Conservation (phyloP, 352 stramenopile species). For the Phytopythium litorale region DNA sequence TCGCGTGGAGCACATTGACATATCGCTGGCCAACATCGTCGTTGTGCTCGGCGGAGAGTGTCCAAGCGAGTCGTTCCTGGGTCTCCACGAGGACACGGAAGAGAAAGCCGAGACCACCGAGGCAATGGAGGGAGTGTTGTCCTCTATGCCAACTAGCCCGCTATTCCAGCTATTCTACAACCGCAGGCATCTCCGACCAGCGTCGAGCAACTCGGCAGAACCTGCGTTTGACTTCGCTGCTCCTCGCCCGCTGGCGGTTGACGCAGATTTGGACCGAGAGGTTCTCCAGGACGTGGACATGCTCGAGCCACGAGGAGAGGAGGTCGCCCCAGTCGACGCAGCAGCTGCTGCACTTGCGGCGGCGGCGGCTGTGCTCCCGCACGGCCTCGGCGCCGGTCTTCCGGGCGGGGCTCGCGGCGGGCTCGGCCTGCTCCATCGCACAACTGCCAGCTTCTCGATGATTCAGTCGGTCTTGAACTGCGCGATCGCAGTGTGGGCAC, state of each 20-base stretch:
- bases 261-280: conserved; percentile 15
- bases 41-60: conserved; percentile 15
- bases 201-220: neutral
- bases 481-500: conserved; percentile 33
- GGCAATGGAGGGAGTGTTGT: neutral
- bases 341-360: conserved; percentile 1
- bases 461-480: conserved; percentile 39
- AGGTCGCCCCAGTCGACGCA: conserved; percentile 6
- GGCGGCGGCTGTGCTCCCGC: neutral
- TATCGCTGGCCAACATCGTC: conserved; percentile 55
- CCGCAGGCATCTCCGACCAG: conserved; percentile 19
- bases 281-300: conserved; percentile 11
- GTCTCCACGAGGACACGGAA: neutral
- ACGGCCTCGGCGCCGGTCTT: conserved; percentile 7
- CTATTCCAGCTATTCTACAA: conserved; percentile 41
- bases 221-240: conserved; percentile 8
- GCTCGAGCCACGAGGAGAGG: conserved; percentile 10
- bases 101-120: neutral
- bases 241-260: conserved; percentile 8
- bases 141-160: neutral
- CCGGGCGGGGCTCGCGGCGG: conserved; percentile 12
- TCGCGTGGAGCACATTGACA: conserved; percentile 37
- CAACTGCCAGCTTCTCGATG: conserved; percentile 11
- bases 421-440: conserved; percentile 11
- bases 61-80: neutral